Evolutionary conservation across 1,284 basidiomycete species (phyloP), one percentile per base, ranked within the genome.

Genomic region (Malassezia japonica): DNA sequence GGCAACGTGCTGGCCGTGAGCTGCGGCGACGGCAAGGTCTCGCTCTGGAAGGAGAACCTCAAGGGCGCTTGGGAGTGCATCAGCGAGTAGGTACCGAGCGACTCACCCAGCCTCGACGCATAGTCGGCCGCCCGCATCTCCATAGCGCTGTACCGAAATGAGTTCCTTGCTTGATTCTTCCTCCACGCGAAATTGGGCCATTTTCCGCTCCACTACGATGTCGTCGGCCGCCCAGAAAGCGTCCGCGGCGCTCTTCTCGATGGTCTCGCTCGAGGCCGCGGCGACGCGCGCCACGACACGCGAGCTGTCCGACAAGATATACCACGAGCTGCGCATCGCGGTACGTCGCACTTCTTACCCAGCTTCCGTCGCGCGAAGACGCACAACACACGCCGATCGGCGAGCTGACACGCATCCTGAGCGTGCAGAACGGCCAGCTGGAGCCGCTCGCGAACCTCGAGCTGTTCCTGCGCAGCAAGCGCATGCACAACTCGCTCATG

Each of bases 1-100:
- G 92, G 94, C 18, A 96, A 96, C 69, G 82, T 98, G 48, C 79
- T 98, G 40, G 91, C 92, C 0, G 94, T 96, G 33, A 92, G 88
- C 74, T 94, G 90, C 75, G 92, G 91, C 13, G 94, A 98, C 74
- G 92, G 94, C 23, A 95, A 95, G 76, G 90, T 98, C 25, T 90
- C 86, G 12, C 77, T 98, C 47, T 98, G 91, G 92, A 98, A 98
- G 77, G 92, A 98, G 77, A 92, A 87, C 72, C 76, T 95, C 66
- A 89, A 88, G 73, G 86, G 87, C 18, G 78, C 80, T 20, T 98
- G 92, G 88, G 92, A 96, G 75, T 92, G 90, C 73, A 88, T 96
- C 49, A 67, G 59, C 50, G 66, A 69, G 58, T 59, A 47, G 7
- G 50, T 47, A n/a, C n/a, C 4, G 29, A 13, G n/a, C 16, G 25